Percentiles rank a stretch among this genome's conserved stretches.
These are phyloP conservation scores for Vachellia pachyceras DNA, from an alignment of 306 rosid genomes.

Conservation along the genomic window DNA sequence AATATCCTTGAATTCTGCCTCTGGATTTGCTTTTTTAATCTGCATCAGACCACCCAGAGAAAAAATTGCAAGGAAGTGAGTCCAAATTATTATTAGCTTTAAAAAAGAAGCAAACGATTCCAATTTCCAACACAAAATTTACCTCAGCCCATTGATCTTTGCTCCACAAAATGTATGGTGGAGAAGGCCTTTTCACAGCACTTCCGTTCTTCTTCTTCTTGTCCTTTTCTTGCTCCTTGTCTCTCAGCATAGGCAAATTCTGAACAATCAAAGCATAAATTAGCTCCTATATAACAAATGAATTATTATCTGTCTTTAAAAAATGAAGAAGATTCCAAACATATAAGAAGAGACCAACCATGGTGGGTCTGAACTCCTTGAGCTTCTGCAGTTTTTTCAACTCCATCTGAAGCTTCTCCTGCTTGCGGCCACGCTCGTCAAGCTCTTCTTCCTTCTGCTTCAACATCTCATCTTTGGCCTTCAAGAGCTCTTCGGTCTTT, in stretches of 20 bases:
- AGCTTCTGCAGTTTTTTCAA: constrained; percentile 78
- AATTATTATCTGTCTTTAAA: background rate
- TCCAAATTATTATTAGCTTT: background rate
- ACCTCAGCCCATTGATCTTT: constrained; percentile 93
- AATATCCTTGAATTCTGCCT: constrained; percentile 85
- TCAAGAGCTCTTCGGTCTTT: constrained; percentile 79
- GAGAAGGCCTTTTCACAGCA: constrained; percentile 78
- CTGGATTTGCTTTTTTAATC: constrained; percentile 82
- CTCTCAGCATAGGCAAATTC: constrained; percentile 66
- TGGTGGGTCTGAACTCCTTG: constrained; percentile 89
- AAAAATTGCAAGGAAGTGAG: background rate
- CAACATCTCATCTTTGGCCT: constrained; percentile 72
- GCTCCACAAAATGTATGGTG: constrained; percentile 86
- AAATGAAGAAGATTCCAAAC: background rate
- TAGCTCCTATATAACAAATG: background rate
- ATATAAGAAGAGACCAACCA: constrained; percentile 50
- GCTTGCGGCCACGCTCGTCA: constrained; percentile 54
- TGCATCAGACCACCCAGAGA: constrained; percentile 36
- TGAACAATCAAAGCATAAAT: constrained; percentile 30
- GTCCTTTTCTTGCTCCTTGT: constrained; percentile 64
- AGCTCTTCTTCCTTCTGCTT: constrained; percentile 82
- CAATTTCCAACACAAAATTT: background rate
- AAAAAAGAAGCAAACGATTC: background rate
- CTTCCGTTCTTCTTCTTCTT: constrained; percentile 61
- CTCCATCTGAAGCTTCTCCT: constrained; percentile 79